Percentiles rank a stretch among this genome's conserved stretches.
Evolutionary conservation across 1,284 basidiomycete species (phyloP).

Genomic region (Puccinia polysora): DNA sequence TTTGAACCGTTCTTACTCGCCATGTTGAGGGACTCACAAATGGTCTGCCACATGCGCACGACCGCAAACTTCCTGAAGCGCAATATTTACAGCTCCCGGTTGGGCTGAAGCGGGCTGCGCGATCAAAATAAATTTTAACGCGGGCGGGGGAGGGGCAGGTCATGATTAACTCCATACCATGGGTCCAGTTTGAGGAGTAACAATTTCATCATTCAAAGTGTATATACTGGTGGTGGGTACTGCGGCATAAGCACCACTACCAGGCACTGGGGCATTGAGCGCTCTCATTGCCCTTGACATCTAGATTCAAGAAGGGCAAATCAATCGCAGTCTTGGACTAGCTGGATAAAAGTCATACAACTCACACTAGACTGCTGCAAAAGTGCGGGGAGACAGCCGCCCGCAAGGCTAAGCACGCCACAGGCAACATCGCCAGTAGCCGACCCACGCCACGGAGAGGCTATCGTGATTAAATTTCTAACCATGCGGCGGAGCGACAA

Average conservation of each 20-base stretch:
- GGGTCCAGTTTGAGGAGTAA: conserved; percentile 6
- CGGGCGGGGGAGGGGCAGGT: background rate
- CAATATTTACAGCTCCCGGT: conserved; percentile 13
- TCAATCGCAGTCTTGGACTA: background rate
- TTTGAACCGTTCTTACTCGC: background rate
- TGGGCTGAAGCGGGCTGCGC: conserved; percentile 4
- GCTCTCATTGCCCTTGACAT: conserved; percentile 2
- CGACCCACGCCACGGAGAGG: conserved; percentile 11
- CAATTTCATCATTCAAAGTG: conserved; percentile 4
- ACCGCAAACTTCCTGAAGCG: conserved; percentile 24
- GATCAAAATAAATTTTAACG: too few relatives aligned
- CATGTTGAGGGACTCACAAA: background rate
- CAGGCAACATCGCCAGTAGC: background rate
- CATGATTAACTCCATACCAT: background rate
- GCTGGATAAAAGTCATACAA: background rate
- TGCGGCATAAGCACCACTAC: background rate
- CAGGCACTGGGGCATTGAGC: background rate
- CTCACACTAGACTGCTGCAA: conserved; percentile 3
- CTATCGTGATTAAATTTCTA: background rate
- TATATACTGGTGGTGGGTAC: conserved; percentile 27
- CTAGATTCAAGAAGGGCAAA: background rate
- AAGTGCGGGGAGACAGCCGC: conserved; percentile 19
- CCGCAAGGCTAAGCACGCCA: background rate
- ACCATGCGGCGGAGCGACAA: conserved; percentile 7
- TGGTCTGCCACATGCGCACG: background rate